Base-by-base conservation (phyloP, 2,329 filamentous ascomycete species). In the Aspergillus udagawae region DNA sequence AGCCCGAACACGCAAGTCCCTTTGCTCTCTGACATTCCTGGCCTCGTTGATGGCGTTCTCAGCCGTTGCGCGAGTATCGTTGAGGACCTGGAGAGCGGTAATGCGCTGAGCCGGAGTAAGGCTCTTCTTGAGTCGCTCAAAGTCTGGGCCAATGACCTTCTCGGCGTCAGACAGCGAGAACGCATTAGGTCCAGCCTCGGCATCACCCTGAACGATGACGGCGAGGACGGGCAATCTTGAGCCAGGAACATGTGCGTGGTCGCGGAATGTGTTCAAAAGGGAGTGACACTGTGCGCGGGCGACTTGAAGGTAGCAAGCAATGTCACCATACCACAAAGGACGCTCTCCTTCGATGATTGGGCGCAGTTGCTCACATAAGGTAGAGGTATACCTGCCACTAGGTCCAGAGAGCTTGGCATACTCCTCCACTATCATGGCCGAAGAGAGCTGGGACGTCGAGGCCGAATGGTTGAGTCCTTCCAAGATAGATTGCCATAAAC, bases 261-360 rank as follows among this genome's bases (percentile, higher is more conserved):
- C 93, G 65, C 92, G 86, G 82, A 99, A 99, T 52, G 94, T 85
- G 70, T 93, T 92, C 58, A 97, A 80, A 25, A 99, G 79, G 60
- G 94, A 91, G 65, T 93, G 89, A 66, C 93, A 97, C 71, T 97
- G 93, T 1, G 92, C 91, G 60, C 94, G 86, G 17, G 92, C 91
- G 52, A 96, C 87, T 70, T 96, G 91, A 29, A 96, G 84, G 69
- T 90, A 95, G 73, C 89, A 94, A 49, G 94, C 89, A 41, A 99
- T 84, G 73, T 99, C 94, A 60, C 90, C 85, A 72, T 99, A 99
- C 70, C 89, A 90, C 7, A 82, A 74, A 21, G 93, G 93, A 25
- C 91, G 86, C 49, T 95, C 91, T 9, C 82, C 82, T 67, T 97
- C 92, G 27, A 97, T 84, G 25, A 97, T 86, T 10, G 84, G 82